Evolutionary conservation across 176 grass and related monocot species (phyloP), one percentile per base, ranked within the genome.

Genomic region (Carex cristatella): DNA sequence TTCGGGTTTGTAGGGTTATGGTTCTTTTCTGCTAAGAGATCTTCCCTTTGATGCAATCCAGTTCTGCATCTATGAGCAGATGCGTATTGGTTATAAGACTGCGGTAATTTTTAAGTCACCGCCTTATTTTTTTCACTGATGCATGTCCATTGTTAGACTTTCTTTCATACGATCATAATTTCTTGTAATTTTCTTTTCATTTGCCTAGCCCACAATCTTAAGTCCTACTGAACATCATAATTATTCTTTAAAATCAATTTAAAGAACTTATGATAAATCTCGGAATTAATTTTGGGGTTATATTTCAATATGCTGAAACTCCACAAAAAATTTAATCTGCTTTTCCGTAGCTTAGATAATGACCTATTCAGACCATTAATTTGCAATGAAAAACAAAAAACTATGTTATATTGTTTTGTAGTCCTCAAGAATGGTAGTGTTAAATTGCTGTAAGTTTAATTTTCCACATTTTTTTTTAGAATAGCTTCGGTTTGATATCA

Each of bases 1-100:
- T 54, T 87, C 81, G 74, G 32, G 32, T 85, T 83, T 87, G 18
- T 80, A 95, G 95, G 95, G 95, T 58, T 98, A 98, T 85, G 84
- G 86, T 79, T 98, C 95, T 31, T 98, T 98, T 92, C 86, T 98
- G 40, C 79, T 98, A 65, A 90, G 95, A 85, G 95, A 98, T 90
- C 83, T 95, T 30, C 93, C 95, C 7, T 98, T 98, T 33, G 96
- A 98, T 61, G 96, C 96, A 16, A 92, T 98, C 60, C 96, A 98
- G 9, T 98, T 98, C 55, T 98, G 96, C 65, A 85, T 98, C 83
- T 95, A 98, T 11, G 93, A 98, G 85, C 96, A 98, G 79, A 88
- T 98, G 86, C 89, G 93, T 84, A 92, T 98, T 81, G 96, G 96
- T 81, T 95, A 98, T 77, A 98, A 94, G 84, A 23, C 87, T 81